phyloP scores from a whole-genome alignment of 441 rosid genomes.

The Kokia cookei region DNA sequence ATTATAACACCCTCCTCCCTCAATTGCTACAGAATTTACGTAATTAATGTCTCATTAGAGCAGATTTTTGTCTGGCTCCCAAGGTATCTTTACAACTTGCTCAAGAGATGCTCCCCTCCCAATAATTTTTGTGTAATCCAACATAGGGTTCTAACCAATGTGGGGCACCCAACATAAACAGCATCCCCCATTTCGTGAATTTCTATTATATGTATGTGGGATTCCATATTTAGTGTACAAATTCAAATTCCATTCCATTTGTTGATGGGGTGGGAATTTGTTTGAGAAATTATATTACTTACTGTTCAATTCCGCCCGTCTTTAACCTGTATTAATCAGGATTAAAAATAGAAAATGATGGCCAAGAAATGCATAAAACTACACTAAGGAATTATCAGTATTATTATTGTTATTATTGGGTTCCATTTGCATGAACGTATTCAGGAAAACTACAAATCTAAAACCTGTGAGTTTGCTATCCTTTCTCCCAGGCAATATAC shows the following conservation, averaged over 20 bases:
- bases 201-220: background rate
- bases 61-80: conserved; percentile 6
- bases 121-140: conserved; percentile 14
- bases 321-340: no score
- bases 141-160: background rate
- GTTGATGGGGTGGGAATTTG: background rate
- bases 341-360: background rate
- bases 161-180: background rate
- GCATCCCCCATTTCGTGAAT: background rate
- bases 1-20: background rate
- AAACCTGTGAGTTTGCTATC: background rate
- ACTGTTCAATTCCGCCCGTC: no score
- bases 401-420: background rate
- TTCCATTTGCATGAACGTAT: conserved; percentile 5
- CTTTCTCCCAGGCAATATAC: background rate
- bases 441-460: background rate
- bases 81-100: conserved; percentile 23
- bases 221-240: background rate
- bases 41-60: conserved; percentile 6
- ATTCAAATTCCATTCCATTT: conserved; percentile 13
- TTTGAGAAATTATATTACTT: no score
- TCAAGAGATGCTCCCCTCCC: conserved; percentile 16
- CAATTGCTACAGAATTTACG: background rate
- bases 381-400: background rate
- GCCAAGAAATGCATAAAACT: background rate